Base-by-base conservation (phyloP, 1,284 basidiomycete genomes). In the Boletellus dicymbophilus region DNA sequence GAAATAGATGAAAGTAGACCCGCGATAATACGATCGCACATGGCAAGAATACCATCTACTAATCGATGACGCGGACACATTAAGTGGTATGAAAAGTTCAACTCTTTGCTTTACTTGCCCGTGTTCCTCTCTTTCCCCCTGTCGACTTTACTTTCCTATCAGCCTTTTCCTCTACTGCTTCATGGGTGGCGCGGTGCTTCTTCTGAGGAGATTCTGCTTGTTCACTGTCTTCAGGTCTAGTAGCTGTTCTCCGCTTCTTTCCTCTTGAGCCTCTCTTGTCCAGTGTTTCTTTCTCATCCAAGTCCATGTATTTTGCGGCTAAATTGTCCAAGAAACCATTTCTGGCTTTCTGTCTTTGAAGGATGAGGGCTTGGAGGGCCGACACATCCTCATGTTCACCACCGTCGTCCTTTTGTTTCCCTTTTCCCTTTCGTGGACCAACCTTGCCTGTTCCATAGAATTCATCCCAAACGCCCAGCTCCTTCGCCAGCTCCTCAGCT, bases 401-500 rank as follows among this genome's bases (percentile, higher is more conserved):
- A 3, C 68, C 75, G 3, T 68, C 76, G 28, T 63, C 71, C 53
- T 80, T 81, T 7, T 68, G 77, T 55, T 85, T 88, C 2, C 73
- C 78, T 51, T 82, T 84, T 37, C 72, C 72, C 60, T 81, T 82
- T 52, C 84, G 76, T 39, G 81, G 73, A 15, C 85, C 84, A 18
- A 80, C 74, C 70, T 88, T 88, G 6, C 89, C 93, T 52, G 74
- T 82, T 2, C 93, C 94, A 64, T 91, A 97, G 62, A 98, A 95
- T 66, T 97, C 93, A 52, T 97, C 94, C 88, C 93, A 95, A 9
- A 97, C 90, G 12, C 93, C 95, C 16, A 98, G 72, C 59, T 95
- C 92, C 60, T 85, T 91, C 1, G 95, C 94, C 21, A 88, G 71
- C 39, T 82, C 76, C 66, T 97, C 95, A 1, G 95, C 95, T 62